Evolutionary conservation across 176 grass and related monocot species (phyloP), one percentile per base, ranked within the genome.

Genomic region (Secale cereale): DNA sequence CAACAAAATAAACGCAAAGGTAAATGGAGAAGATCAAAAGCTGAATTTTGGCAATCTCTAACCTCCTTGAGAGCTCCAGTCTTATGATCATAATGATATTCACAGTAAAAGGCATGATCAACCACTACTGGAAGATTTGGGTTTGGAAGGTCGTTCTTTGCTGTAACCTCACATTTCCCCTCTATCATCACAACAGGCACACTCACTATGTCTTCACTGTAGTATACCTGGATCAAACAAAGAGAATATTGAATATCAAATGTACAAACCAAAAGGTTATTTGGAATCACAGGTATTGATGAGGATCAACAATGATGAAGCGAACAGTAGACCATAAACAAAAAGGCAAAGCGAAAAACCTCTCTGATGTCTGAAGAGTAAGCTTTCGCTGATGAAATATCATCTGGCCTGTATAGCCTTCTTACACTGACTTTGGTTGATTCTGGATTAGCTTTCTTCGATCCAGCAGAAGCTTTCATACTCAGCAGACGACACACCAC

Each of bases 11-110:
- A 74, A 73, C 25, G 11, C 2, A 27, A 8, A 72, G 26, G 39
- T 74, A 28, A 17, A 0, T 45, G n/a, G 7, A 16, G 70, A 40
- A 71, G 35, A 39, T n/a, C 10, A 23, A 39, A 39, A 70, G 63
- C 14, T 60, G 62, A 65, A 90, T 59, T 66, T 83, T 70, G 40
- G 64, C 32, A 30, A 85, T 65, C 70, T 56, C 76, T 41, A 70
- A 99, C 97, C 97, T 96, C 86, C 78, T 99, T 99, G 67, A 99
- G 94, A 54, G 97, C 85, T 89, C 97, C 97, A 69, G 78, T 99
- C 27, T 77, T 59, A 86, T 86, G 88, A 76, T 99, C 86, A 88
- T 99, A 99, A 50, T 82, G 79, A 99, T 91, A 89, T 59, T 96
- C 93, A 78, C 97, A 99, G 81, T 94, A 96, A 89, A 99, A 99